Percentiles rank a stretch among this genome's conserved stretches.
These are phyloP conservation scores for Ogataea paradorogensis DNA, from an alignment of 805 yeast species.

Conservation along the genomic window DNA sequence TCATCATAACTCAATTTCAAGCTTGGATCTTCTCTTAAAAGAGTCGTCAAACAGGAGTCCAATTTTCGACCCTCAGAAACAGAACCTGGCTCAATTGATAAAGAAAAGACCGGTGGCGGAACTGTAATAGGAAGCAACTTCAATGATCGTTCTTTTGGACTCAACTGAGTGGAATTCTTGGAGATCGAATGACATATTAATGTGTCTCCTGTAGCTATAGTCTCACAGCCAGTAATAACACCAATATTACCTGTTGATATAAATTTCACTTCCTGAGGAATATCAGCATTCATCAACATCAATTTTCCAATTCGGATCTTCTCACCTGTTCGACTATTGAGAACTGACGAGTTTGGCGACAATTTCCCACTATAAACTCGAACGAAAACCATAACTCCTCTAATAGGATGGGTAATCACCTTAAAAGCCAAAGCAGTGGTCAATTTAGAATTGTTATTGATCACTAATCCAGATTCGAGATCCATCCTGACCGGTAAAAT, in stretches of 20 bases:
- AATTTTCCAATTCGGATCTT: conserved; percentile 65
- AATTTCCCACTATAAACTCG: conserved; percentile 85
- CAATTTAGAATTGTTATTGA: conserved; percentile 56
- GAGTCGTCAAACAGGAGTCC: conserved; percentile 61
- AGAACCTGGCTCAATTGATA: conserved; percentile 77
- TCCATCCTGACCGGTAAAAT: conserved; percentile 38
- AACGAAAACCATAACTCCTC: conserved; percentile 81
- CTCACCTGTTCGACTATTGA: conserved; percentile 68
- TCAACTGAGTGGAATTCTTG: conserved; percentile 35
- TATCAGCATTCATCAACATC: conserved; percentile 84
- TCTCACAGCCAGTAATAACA: conserved; percentile 73
- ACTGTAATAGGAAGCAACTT: conserved; percentile 70
- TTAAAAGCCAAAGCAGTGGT: conserved; percentile 87
- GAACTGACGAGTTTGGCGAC: conserved; percentile 55
- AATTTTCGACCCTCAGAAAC: conserved; percentile 75
- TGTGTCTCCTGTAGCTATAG: conserved; percentile 88
- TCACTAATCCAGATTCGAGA: conserved; percentile 43
- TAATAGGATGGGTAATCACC: conserved; percentile 78
- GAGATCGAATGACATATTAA: conserved; percentile 59
- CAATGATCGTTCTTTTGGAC: conserved; percentile 41
- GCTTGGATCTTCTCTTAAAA: conserved; percentile 91
- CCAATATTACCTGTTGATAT: conserved; percentile 85
- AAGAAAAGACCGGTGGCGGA: conserved; percentile 92
- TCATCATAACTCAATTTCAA: conserved; percentile 68
- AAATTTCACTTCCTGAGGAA: conserved; percentile 64